Percentiles rank a stretch among this genome's conserved stretches.
Evolutionary conservation across 495 filamentous ascomycete genomes (phyloP).

Genomic region (Letharia columbiana): DNA sequence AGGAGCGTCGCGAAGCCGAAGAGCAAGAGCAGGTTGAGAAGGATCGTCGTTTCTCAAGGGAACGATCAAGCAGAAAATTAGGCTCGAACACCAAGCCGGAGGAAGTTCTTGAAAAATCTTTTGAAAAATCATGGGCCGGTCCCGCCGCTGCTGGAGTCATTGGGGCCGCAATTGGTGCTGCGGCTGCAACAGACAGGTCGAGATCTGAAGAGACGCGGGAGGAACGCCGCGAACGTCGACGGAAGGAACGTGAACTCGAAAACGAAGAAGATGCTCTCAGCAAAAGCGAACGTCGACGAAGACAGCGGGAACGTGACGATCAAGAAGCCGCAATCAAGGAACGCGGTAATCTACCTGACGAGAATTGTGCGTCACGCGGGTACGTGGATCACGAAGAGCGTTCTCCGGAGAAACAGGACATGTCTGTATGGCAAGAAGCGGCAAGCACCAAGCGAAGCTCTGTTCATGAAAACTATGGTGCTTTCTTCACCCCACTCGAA

Average conservation of each 20-base stretch:
- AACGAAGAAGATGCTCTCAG: conserved; percentile 23
- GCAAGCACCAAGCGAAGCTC: conserved; percentile 22
- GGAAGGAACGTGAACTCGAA: conserved; percentile 26
- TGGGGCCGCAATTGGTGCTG: conserved; percentile 38
- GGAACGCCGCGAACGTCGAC: conserved; percentile 22
- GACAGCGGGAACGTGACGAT: conserved; percentile 21
- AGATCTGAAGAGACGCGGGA: conserved; percentile 32
- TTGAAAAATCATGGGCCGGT: conserved; percentile 30
- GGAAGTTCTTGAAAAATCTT: conserved; percentile 2
- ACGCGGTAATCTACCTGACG: conserved; percentile 22
- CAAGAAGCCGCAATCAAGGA: conserved; percentile 2
- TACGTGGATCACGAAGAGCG: conserved; percentile 28
- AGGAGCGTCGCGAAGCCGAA: conserved; percentile 18
- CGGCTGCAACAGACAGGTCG: conserved; percentile 33
- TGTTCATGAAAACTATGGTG: conserved; percentile 26
- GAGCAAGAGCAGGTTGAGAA: conserved; percentile 16
- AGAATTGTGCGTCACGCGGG: conserved; percentile 5
- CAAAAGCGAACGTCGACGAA: conserved; percentile 26
- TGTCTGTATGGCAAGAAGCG: conserved; percentile 24
- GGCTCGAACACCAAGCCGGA: conserved; percentile 9
- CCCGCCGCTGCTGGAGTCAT: conserved; percentile 41
- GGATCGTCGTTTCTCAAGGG: conserved; percentile 12
- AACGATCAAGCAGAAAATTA: not conserved
- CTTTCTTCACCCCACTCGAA: conserved; percentile 27
- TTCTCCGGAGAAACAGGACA: conserved; percentile 25